These are phyloP conservation scores for Septoria petroselini DNA, from an alignment of 2,329 filamentous ascomycete genomes.

Conservation along the genomic window DNA sequence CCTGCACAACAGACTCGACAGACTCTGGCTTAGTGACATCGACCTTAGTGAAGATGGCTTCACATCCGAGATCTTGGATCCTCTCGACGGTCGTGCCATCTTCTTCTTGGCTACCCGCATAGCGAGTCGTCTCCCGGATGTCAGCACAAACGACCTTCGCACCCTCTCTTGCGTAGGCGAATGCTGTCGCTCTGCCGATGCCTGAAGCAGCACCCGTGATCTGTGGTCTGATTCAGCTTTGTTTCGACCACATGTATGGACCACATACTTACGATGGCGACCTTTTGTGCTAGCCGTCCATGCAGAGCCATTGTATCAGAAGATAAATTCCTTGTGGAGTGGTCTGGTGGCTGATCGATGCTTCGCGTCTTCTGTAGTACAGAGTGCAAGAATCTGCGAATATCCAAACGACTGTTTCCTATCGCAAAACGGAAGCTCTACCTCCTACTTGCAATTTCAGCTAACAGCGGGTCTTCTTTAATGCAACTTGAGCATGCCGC, in stretches of 20 bases:
- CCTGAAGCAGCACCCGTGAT: slow-evolving; percentile 35
- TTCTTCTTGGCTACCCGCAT: slow-evolving; percentile 23
- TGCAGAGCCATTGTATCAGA: slow-evolving; percentile 20
- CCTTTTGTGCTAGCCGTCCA: slow-evolving; percentile 31
- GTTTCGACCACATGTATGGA: neutral
- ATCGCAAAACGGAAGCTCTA: no score
- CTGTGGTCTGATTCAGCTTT: neutral
- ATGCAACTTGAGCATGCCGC: neutral
- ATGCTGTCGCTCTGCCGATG: slow-evolving; percentile 31
- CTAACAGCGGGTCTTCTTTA: neutral
- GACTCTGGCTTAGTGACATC: slow-evolving; percentile 34
- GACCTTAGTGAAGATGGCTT: slow-evolving; percentile 39
- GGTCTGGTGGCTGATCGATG: no score
- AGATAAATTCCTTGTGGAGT: no score
- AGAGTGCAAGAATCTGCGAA: no score
- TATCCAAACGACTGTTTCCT: no score
- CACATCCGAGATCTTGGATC: slow-evolving; percentile 33
- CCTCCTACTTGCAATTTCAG: neutral
- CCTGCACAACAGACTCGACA: slow-evolving; percentile 27
- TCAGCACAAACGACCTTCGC: slow-evolving; percentile 34
- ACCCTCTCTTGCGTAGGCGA: slow-evolving; percentile 30
- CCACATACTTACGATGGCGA: slow-evolving; percentile 26
- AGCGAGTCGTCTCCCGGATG: slow-evolving; percentile 25
- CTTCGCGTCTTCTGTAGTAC: no score
- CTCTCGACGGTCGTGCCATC: slow-evolving; percentile 36